phyloP scores from a whole-genome alignment of 345 rosid genomes.

The Moricandia moricandioides region DNA sequence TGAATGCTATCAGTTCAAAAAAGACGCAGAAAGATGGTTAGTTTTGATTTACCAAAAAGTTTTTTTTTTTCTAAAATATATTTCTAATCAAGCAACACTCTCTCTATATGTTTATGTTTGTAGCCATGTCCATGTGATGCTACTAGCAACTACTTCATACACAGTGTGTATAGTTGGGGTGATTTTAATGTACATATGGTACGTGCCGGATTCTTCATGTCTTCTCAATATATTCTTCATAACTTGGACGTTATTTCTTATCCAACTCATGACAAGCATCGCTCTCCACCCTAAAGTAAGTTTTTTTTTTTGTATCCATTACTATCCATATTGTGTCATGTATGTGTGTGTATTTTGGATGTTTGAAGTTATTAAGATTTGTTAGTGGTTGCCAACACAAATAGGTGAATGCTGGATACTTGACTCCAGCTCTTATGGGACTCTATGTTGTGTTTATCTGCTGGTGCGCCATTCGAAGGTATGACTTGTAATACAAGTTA shows the following conservation, averaged over 20 bases:
- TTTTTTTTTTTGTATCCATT: background rate
- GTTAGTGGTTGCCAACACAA: slow-evolving; percentile 4
- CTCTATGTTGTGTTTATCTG: slow-evolving; percentile 86
- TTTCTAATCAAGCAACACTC: slow-evolving; percentile 22
- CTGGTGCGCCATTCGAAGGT: slow-evolving; percentile 98
- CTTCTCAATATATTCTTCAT: slow-evolving; percentile 90
- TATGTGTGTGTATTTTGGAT: background rate
- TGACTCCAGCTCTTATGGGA: slow-evolving; percentile 96
- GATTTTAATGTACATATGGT: slow-evolving; percentile 94
- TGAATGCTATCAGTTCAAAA: slow-evolving; percentile 61
- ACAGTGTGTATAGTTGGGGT: slow-evolving; percentile 72
- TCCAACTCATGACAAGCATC: slow-evolving; percentile 90
- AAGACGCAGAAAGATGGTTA: slow-evolving; percentile 73
- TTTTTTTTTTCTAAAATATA: background rate
- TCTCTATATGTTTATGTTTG: slow-evolving; percentile 27
- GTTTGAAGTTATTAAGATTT: slow-evolving; percentile 21
- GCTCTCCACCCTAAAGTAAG: slow-evolving; percentile 85
- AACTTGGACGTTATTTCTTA: slow-evolving; percentile 87
- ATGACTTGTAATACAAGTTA: background rate
- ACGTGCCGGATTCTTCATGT: slow-evolving; percentile 77
- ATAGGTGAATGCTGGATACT: slow-evolving; percentile 77
- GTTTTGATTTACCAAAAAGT: slow-evolving; percentile 5
- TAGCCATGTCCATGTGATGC: slow-evolving; percentile 78
- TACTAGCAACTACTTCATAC: slow-evolving; percentile 65
- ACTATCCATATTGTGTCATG: background rate